These are phyloP conservation scores for Pleurozium schreberi DNA, from an alignment of 225 moss, liverwort and hornwort species.

Conservation along the genomic window DNA sequence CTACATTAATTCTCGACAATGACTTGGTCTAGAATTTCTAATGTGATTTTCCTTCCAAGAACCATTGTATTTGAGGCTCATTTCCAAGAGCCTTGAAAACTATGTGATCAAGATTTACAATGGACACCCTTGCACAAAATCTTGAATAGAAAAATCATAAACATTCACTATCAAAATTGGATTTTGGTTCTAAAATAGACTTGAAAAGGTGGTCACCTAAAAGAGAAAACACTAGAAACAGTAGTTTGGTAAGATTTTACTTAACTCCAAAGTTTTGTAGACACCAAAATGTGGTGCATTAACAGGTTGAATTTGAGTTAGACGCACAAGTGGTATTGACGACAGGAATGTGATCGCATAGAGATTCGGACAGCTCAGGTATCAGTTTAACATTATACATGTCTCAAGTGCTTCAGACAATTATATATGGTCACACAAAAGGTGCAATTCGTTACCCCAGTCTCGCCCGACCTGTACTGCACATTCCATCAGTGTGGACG, in stretches of 20 bases:
- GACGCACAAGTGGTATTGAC: neutral
- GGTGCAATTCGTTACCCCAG: constrained; percentile 47
- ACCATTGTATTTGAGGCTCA: neutral
- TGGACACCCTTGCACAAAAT: neutral
- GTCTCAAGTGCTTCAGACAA: neutral
- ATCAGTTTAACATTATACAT: neutral
- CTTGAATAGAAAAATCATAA: neutral
- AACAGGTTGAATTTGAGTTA: too few relatives aligned
- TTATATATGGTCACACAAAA: neutral
- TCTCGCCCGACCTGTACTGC: constrained; percentile 50
- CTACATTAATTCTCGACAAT: neutral
- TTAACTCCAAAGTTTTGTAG: neutral
- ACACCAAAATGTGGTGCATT: neutral
- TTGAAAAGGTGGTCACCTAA: neutral
- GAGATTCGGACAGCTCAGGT: neutral
- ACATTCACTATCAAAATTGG: neutral
- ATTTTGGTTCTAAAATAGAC: neutral
- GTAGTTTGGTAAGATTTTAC: neutral
- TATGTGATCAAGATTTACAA: neutral
- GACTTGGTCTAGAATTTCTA: neutral
- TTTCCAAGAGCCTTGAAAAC: neutral
- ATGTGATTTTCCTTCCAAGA: neutral
- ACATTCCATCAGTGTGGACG: constrained; percentile 47
- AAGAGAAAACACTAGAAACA: neutral
- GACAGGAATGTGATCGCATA: neutral